phyloP scores from a whole-genome alignment of 2,329 filamentous ascomycete species.

The Fusarium pseudoanthophilum region DNA sequence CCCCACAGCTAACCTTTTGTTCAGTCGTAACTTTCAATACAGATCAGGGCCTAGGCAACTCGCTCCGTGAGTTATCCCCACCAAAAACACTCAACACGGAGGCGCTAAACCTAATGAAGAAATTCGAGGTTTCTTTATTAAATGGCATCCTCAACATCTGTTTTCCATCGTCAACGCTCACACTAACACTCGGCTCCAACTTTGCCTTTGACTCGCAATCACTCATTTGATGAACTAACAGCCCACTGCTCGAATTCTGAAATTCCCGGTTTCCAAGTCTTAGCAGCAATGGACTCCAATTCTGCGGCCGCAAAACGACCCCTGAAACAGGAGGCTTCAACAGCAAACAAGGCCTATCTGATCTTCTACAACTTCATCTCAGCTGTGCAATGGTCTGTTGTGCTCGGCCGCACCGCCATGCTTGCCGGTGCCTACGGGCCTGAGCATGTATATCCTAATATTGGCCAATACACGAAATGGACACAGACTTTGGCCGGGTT shows the following conservation, averaged over 20 bases:
- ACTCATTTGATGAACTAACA: not conserved
- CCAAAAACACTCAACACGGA: constrained; percentile 2
- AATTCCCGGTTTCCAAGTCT: not conserved
- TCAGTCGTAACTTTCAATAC: no score
- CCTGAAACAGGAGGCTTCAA: constrained; percentile 43
- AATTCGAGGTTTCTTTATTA: constrained; percentile 14
- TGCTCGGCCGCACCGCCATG: constrained; percentile 74
- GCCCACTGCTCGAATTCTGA: not conserved
- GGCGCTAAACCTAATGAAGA: constrained; percentile 33
- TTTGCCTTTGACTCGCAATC: not conserved
- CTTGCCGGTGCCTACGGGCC: constrained; percentile 66
- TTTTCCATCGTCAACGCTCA: constrained; percentile 11
- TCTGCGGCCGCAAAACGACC: constrained; percentile 36
- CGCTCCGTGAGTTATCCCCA: not conserved
- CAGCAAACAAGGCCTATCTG: constrained; percentile 74
- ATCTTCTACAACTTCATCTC: constrained; percentile 86
- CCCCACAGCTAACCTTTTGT: no score
- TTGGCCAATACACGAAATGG: constrained; percentile 76
- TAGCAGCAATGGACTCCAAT: constrained; percentile 37
- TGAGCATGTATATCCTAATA: constrained; percentile 67
- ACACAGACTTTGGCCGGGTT: constrained; percentile 86
- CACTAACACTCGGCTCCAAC: not conserved
- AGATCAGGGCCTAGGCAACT: no score
- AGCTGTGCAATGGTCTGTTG: constrained; percentile 79
- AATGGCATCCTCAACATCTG: constrained; percentile 35